Conservation (phyloP, 768 basidiomycete genomes). For the Trametes punicea region DNA sequence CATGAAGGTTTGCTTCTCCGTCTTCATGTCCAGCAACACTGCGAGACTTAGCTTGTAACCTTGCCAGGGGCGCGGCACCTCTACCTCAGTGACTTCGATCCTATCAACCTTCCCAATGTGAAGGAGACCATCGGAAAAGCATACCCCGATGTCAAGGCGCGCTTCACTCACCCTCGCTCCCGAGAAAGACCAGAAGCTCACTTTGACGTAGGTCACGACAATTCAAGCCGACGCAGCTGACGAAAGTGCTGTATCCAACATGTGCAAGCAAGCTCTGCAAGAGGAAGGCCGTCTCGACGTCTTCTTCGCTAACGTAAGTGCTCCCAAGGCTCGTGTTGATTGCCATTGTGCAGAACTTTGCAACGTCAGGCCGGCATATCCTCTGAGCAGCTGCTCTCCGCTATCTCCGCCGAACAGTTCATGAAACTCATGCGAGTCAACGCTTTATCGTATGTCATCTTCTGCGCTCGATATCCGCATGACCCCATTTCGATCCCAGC, state of each 20-base stretch:
- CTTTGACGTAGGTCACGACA: constrained; percentile 59
- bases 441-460: constrained; percentile 45
- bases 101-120: constrained; percentile 65
- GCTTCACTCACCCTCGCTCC: not conserved
- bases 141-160: constrained; percentile 80
- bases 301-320: constrained; percentile 88
- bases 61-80: constrained; percentile 67
- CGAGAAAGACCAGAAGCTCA: not conserved
- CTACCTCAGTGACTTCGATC: constrained; percentile 72
- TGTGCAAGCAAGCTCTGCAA: constrained; percentile 69
- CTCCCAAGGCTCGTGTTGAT: not conserved
- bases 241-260: constrained; percentile 57
- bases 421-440: constrained; percentile 81
- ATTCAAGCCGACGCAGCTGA: constrained; percentile 83
- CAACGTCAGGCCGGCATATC: constrained; percentile 62
- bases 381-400: constrained; percentile 40
- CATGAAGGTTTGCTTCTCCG: constrained; percentile 58
- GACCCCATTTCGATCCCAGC: constrained; percentile 36
- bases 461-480: not conserved
- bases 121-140: constrained; percentile 60
- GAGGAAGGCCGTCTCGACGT: constrained; percentile 89
- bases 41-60: not conserved
- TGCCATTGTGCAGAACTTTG: not conserved
- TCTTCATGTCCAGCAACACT: not conserved
- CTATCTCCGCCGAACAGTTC: constrained; percentile 62